Evolutionary conservation across 1,284 basidiomycete species (phyloP).

Genomic region (Mycena sp.): DNA sequence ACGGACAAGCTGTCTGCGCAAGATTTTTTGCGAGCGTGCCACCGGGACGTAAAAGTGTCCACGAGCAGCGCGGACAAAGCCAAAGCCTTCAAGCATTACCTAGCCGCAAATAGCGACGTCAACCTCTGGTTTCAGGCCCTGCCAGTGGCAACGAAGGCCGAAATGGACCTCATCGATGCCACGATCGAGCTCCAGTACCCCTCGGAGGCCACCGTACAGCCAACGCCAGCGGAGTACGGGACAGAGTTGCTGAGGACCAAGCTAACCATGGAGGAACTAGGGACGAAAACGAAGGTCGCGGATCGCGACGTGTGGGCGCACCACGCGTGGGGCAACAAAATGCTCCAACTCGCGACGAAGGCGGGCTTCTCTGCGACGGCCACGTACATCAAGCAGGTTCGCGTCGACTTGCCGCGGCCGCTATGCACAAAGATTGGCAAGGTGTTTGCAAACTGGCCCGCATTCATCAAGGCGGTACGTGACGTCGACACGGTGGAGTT

Average conservation of each 20-base stretch:
- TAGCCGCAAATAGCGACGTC: neutral
- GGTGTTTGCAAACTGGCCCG: neutral
- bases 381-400: neutral
- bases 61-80: neutral
- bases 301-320: neutral
- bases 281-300: neutral
- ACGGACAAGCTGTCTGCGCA: conserved; percentile 5
- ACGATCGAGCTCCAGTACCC: neutral
- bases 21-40: conserved; percentile 4
- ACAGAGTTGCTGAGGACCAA: neutral
- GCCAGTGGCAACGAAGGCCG: neutral
- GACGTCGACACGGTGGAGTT: neutral
- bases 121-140: neutral
- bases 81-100: neutral
- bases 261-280: neutral
- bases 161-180: neutral
- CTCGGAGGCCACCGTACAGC: neutral
- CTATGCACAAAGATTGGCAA: neutral
- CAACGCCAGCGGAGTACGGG: neutral
- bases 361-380: neutral
- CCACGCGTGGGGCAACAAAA: neutral
- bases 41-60: neutral
- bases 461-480: neutral
- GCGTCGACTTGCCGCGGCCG: neutral
- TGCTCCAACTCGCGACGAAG: neutral